Evolutionary conservation across 768 basidiomycete genomes (phyloP), one percentile per base, ranked within the genome.

Genomic region (Paxillus involutus): DNA sequence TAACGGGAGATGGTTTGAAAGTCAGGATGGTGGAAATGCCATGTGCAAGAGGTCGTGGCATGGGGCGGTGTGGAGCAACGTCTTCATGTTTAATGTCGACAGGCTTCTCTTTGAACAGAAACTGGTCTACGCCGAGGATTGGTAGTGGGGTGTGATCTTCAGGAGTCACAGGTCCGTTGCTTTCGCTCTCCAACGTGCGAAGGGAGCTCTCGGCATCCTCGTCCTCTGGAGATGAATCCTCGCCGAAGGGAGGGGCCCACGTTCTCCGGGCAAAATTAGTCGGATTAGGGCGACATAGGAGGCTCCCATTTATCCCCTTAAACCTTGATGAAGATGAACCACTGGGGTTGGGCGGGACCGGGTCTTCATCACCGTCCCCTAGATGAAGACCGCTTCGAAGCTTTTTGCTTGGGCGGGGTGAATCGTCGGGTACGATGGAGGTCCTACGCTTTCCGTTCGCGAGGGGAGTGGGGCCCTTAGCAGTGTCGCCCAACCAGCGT

Each of bases 1-100:
- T 77, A 66, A 80, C 77, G n/a, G 85, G 85, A 36, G 83, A 81
- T 14, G 85, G 85, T 47, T 82, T 83, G 66, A 77, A 80, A 21
- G 78, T 80, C 61, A 84, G 62, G 30, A 79, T 73, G 29, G 72
- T 75, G 46, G 76, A 72, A 65, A 70, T 26, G 51, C 48, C 52
- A 35, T 61, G 53, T 26, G 46, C 46, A 43, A 52, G 46, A 57
- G 37, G 55, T 52, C 59, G 63, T 56, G 68, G 68, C 14, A 52
- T 66, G 44, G 65, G 55, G 51, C 41, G 57, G 59, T 59, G 65
- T 52, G 59, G 51, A 57, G 57, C 52, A 54, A 44, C 36, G 40
- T 61, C 68, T 57, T 59, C 66, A 41, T 56, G 57, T 52, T 61
- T 62, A 40, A 29, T 64, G 36, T 58, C 58, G 37, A 58, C 47